phyloP scores from a whole-genome alignment of 2,329 filamentous ascomycete species.

The Fusarium sp. region DNA sequence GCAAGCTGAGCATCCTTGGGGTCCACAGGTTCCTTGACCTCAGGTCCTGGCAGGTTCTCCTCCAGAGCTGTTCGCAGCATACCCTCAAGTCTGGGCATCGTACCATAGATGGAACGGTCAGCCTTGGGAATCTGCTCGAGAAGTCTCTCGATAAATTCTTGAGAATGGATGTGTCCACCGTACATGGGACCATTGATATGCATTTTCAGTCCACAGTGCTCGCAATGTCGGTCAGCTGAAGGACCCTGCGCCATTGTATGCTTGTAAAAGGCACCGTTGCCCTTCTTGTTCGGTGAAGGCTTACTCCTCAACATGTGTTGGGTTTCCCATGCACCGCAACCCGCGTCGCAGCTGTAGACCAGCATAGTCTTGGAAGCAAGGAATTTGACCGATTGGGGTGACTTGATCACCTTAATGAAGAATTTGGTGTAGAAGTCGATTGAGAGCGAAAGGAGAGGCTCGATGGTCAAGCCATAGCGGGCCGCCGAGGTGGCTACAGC shows the following conservation, averaged over 20 bases:
- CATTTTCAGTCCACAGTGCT: slow-evolving; percentile 87
- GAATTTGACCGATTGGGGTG: slow-evolving; percentile 89
- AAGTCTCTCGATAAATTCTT: slow-evolving; percentile 83
- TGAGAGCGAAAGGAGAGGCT: slow-evolving; percentile 90
- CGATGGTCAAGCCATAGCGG: slow-evolving; percentile 87
- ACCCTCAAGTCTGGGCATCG: slow-evolving; percentile 83
- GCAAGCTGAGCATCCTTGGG: slow-evolving; percentile 66
- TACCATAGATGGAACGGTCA: slow-evolving; percentile 79
- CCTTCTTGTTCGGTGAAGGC: slow-evolving; percentile 75
- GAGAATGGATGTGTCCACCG: slow-evolving; percentile 87
- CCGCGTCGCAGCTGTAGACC: slow-evolving; percentile 88
- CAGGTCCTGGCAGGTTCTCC: slow-evolving; percentile 65
- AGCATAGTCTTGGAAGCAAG: slow-evolving; percentile 92
- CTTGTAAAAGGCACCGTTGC: slow-evolving; percentile 78
- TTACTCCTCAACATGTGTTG: slow-evolving; percentile 82
- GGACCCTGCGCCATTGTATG: slow-evolving; percentile 80
- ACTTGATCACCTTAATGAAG: slow-evolving; percentile 85
- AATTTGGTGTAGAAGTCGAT: slow-evolving; percentile 96
- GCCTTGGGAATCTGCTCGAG: slow-evolving; percentile 77
- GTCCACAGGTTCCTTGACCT: slow-evolving; percentile 54
- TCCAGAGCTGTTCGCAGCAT: slow-evolving; percentile 92
- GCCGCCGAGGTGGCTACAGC: slow-evolving; percentile 83
- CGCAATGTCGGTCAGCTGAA: slow-evolving; percentile 73
- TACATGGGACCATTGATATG: slow-evolving; percentile 97
- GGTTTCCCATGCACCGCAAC: slow-evolving; percentile 91